Base-by-base conservation (phyloP, 805 yeast genomes). In the Wickerhamiella australiensis region DNA sequence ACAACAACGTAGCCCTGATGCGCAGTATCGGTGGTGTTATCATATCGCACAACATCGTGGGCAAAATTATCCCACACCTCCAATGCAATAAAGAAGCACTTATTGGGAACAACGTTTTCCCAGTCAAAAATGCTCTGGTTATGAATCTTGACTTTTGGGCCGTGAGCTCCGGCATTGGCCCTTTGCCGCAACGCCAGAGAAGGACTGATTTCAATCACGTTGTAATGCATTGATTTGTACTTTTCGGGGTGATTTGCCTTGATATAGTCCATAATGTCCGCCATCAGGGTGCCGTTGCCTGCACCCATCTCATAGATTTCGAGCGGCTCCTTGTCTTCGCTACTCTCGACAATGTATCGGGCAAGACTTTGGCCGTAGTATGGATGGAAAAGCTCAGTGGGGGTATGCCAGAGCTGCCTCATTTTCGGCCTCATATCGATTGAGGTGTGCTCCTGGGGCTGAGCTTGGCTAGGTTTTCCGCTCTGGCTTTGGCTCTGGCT, bases 281-380 rank as follows among this genome's bases (percentile, higher is more conserved):
- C 62, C 95, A 86, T 85, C 52, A 85, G 64, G 0, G 94, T 85
- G 38, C 94, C 94, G 59, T 85, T 85, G 56, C 95, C 95, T 18
- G 87, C 94, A 52, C 94, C 95, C 72, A 84, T 77, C 65, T 86
- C 95, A 64, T 85, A 86, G 22, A 85, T 82, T 5, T 77, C 72
- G 43, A 90, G 67, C 5, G 49, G 49, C 59, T 84, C 87, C 38
- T 74, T 0, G 88, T 90, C 57, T 77, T 82, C 38, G 74, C 67
- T 54, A 80, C 79, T 56, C 79, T 66, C 62, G 49, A 85, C 65
- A 17, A 88, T 66, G 65, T 85, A 83, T 49, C 88, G 68, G 0
- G 96, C 96, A 50, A 90, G 67, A 0, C 94, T 86, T 61, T 83
- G 84, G 12, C 95, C 95, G 58, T 86, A 85, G 57, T 71, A 79